Evolutionary conservation across 208 protist species (phyloP).

Genomic region (Wallacemonas sp.): DNA sequence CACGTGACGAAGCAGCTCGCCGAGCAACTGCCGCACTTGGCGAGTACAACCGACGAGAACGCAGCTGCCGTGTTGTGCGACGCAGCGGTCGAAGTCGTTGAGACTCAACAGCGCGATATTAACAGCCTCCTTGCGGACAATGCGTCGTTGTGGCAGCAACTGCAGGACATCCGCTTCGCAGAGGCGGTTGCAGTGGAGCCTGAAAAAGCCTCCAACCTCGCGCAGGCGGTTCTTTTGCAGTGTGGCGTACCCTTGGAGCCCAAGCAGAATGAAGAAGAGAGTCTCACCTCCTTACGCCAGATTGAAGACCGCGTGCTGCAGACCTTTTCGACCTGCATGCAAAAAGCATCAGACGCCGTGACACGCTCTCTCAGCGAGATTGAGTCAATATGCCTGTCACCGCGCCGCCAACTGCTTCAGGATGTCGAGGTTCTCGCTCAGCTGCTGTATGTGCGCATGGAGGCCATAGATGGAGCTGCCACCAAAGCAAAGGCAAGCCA

Average conservation of each 20-base stretch:
- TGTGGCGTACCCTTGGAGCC: background rate
- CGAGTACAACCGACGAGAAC: background rate
- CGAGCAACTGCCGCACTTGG: background rate
- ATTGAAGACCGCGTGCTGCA: slow-evolving; percentile 3
- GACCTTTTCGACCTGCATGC: background rate
- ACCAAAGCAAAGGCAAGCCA: background rate
- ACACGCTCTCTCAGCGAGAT: background rate
- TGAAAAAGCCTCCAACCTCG: slow-evolving; percentile 15
- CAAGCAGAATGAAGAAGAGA: background rate
- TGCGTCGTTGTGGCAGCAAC: slow-evolving; percentile 42
- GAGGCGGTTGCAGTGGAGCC: slow-evolving; percentile 9
- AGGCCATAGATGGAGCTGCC: background rate
- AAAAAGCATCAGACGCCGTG: background rate
- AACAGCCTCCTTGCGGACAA: slow-evolving; percentile 52
- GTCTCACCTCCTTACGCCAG: background rate
- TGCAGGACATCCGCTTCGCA: slow-evolving; percentile 23
- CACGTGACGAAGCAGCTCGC: slow-evolving; percentile 3
- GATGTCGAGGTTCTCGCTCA: background rate
- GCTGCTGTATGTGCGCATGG: background rate
- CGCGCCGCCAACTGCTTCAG: background rate
- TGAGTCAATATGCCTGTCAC: background rate
- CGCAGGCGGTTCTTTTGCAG: slow-evolving; percentile 11
- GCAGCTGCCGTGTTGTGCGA: background rate
- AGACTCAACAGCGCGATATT: slow-evolving; percentile 36
- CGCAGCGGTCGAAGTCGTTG: slow-evolving; percentile 18